phyloP scores from a whole-genome alignment of 208 protist genomes.

The Naegleria lovaniensis region DNA sequence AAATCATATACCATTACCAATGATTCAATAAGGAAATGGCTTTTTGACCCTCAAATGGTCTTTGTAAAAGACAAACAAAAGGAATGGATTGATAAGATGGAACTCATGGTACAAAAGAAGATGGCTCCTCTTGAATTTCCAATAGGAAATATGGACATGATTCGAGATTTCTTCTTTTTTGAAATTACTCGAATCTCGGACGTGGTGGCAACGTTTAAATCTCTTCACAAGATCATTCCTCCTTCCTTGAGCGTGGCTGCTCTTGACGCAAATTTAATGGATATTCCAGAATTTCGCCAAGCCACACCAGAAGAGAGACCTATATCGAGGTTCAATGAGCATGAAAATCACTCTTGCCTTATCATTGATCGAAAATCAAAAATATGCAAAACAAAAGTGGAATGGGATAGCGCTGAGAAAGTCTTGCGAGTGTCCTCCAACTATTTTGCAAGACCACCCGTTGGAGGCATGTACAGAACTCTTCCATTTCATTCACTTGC shows the following conservation, averaged over 20 bases:
- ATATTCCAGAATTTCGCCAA: background rate
- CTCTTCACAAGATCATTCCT: background rate
- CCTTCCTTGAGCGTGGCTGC: background rate
- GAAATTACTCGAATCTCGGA: background rate
- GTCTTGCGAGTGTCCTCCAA: background rate
- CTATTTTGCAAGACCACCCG: background rate
- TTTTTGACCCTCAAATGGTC: background rate
- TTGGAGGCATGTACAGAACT: background rate
- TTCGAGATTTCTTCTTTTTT: background rate
- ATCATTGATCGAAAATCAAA: background rate
- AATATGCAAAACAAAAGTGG: background rate
- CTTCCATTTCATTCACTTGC: background rate
- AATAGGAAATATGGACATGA: background rate
- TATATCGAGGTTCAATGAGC: background rate
- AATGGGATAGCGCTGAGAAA: background rate
- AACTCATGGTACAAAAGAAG: background rate
- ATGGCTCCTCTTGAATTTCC: background rate
- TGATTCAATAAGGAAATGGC: background rate
- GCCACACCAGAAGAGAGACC: background rate
- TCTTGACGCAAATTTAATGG: background rate
- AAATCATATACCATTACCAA: background rate
- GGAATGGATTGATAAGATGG: background rate
- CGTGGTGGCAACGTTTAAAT: background rate
- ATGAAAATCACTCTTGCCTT: background rate
- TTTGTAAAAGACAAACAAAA: background rate